Conservation (phyloP, 108 stramenopile species). For the Nitzschia sp. region DNA sequence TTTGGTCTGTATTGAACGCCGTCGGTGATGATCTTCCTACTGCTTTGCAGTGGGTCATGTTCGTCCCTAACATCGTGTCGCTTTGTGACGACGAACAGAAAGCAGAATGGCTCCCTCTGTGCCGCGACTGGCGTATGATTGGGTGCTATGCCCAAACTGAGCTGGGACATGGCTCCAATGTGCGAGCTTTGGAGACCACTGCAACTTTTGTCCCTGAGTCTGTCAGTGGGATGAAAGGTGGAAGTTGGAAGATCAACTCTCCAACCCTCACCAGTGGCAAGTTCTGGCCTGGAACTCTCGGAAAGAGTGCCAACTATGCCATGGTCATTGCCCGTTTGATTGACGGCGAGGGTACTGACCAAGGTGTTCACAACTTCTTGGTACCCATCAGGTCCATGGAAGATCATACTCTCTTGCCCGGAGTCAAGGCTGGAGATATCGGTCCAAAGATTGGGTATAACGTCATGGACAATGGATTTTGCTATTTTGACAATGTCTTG, state of each 20-base stretch:
- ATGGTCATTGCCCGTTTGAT: slow-evolving; percentile 96
- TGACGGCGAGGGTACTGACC: slow-evolving; percentile 74
- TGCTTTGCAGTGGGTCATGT: slow-evolving; percentile 91
- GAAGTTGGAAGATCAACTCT: slow-evolving; percentile 81
- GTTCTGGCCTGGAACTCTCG: slow-evolving; percentile 96
- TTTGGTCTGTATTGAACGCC: slow-evolving; percentile 55
- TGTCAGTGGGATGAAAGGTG: slow-evolving; percentile 60
- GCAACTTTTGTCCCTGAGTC: slow-evolving; percentile 84
- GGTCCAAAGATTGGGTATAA: slow-evolving; percentile 97
- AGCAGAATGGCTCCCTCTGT: slow-evolving; percentile 84
- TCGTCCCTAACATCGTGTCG: slow-evolving; percentile 82
- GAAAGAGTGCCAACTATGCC: slow-evolving; percentile 92
- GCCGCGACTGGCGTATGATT: slow-evolving; percentile 91
- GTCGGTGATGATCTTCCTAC: slow-evolving; percentile 77
- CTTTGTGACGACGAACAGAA: slow-evolving; percentile 90
- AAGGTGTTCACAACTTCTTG: slow-evolving; percentile 94
- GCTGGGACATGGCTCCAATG: slow-evolving; percentile 90
- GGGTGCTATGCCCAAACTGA: slow-evolving; percentile 97
- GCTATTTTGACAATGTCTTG: slow-evolving; percentile 72
- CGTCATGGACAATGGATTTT: slow-evolving; percentile 97
- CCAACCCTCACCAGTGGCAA: slow-evolving; percentile 88
- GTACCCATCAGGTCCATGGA: slow-evolving; percentile 87
- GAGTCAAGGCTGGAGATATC: slow-evolving; percentile 92
- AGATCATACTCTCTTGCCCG: slow-evolving; percentile 75
- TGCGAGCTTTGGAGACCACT: slow-evolving; percentile 93